Conservation (phyloP, 352 stramenopile species). For the Globisporangium rhizosaccharum region DNA sequence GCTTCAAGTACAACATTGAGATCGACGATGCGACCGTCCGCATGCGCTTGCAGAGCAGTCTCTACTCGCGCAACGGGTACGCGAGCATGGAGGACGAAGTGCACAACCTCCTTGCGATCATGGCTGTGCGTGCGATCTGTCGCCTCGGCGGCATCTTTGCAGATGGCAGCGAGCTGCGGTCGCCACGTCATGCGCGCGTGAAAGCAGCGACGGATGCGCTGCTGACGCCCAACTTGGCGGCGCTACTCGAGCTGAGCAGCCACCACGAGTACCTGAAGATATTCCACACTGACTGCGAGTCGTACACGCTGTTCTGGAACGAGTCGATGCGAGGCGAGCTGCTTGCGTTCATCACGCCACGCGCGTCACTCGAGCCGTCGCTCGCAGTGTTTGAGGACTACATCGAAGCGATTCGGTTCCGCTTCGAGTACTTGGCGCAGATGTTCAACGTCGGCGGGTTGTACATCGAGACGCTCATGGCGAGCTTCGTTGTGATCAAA, state of each 20-base stretch:
- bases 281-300: conserved; percentile 71
- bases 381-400: conserved; percentile 37
- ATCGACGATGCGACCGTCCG: conserved; percentile 51
- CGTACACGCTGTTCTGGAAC: conserved; percentile 82
- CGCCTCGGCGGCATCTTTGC: conserved; percentile 61
- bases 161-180: conserved; percentile 40
- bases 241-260: conserved; percentile 50
- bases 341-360: conserved; percentile 42
- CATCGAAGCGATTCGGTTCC: conserved; percentile 48
- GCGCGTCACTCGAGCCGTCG: conserved; percentile 28
- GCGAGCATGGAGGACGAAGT: conserved; percentile 37
- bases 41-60: conserved; percentile 28
- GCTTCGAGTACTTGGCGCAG: conserved; percentile 61
- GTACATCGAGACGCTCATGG: conserved; percentile 74
- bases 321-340: conserved; percentile 65
- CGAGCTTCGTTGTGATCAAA: conserved; percentile 59
- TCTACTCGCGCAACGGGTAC: conserved; percentile 36
- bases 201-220: conserved; percentile 42
- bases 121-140: conserved; percentile 60
- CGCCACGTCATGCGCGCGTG: conserved; percentile 36
- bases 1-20: conserved; percentile 57
- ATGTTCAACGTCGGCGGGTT: conserved; percentile 60
- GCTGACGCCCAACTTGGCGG: conserved; percentile 71
- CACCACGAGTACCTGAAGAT: conserved; percentile 83
- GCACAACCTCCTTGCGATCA: conserved; percentile 71